Evolutionary conservation across 306 rosid genomes (phyloP).

Genomic region (Vigna nakashimae): DNA sequence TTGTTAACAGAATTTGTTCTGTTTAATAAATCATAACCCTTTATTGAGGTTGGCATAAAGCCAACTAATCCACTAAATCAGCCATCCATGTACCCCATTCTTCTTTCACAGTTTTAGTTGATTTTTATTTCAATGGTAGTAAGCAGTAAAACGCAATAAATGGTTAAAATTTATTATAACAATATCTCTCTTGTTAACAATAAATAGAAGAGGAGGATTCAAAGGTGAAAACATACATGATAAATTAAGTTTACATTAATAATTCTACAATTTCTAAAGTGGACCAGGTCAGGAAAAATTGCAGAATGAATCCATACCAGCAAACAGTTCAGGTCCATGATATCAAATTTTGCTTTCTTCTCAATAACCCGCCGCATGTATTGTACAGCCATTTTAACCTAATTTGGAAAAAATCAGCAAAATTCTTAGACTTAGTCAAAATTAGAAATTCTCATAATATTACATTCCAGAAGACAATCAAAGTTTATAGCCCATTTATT

Average conservation of each 20-base stretch:
- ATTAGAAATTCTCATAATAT: conserved; percentile 15
- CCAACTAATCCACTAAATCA: too few species aligned
- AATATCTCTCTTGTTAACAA: too few species aligned
- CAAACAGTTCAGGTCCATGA: conserved; percentile 89
- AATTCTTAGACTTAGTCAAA: conserved; percentile 14
- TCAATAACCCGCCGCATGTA: conserved; percentile 95
- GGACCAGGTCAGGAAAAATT: conserved; percentile 4
- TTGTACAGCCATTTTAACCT: conserved; percentile 95
- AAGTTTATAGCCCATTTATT: neutral
- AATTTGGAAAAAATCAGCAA: conserved; percentile 38
- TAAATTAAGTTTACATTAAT: neutral
- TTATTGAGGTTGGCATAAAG: too few species aligned
- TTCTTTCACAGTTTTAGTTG: too few species aligned
- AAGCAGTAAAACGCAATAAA: too few species aligned
- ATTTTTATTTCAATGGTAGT: too few species aligned
- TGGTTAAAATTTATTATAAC: too few species aligned
- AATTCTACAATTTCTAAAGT: conserved; percentile 12
- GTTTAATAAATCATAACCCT: too few species aligned
- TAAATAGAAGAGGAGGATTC: too few species aligned
- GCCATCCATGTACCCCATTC: too few species aligned
- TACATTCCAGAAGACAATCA: conserved; percentile 8
- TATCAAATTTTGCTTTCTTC: conserved; percentile 96
- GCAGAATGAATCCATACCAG: conserved; percentile 60
- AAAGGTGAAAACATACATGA: neutral
- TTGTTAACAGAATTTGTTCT: too few species aligned